A percentile compares a stretch with the other conserved stretches of the same genome.
phyloP scores from a whole-genome alignment of 2,329 filamentous ascomycete genomes.

The Sporothrix mexicana region DNA sequence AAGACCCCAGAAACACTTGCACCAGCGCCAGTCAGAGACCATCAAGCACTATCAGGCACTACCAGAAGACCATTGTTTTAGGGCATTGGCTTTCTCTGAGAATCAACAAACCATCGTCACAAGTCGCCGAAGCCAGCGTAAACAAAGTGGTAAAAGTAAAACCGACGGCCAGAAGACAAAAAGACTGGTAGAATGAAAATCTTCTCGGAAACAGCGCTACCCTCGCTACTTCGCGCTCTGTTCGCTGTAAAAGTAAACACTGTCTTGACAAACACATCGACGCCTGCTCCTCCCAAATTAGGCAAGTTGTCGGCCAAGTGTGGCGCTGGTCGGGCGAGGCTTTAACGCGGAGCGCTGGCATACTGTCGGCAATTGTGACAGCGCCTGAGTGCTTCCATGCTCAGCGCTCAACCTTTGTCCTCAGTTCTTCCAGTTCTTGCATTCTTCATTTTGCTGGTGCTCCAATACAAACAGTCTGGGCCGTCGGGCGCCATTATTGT shows the following conservation, averaged over 20 bases:
- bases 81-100: neutral
- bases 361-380: neutral
- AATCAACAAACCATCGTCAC: neutral
- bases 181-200: no score
- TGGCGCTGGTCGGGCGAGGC: neutral
- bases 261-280: neutral
- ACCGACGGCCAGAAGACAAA: neutral
- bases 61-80: neutral
- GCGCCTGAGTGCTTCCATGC: neutral
- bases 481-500: conserved; percentile 9
- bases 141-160: neutral
- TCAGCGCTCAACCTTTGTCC: neutral
- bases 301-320: neutral
- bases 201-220: neutral
- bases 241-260: neutral
- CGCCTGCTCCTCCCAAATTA: conserved; percentile 2
- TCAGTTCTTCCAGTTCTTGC: neutral
- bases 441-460: neutral
- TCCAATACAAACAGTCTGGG: neutral
- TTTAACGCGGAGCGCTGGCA: neutral
- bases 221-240: no score
- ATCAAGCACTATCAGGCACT: neutral
- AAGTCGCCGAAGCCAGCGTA: neutral
- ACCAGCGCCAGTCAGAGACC: neutral
- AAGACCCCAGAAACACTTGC: neutral